Percentiles rank a stretch among this genome's conserved stretches.
These are phyloP conservation scores for Aureobasidium sp. DNA, from an alignment of 2,329 filamentous ascomycete genomes.

Conservation along the genomic window DNA sequence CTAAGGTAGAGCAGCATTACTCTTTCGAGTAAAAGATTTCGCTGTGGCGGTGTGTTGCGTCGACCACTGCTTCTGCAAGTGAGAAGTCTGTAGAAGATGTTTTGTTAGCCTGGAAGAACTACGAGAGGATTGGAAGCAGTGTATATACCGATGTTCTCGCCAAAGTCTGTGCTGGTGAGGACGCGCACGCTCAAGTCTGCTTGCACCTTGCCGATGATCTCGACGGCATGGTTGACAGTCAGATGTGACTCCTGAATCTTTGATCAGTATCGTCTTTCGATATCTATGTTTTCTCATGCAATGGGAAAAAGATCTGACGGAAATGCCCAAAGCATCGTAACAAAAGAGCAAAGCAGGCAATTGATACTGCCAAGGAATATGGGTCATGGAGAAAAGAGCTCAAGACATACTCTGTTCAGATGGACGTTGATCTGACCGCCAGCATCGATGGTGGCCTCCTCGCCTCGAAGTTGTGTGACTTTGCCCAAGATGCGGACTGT, in stretches of 20 bases:
- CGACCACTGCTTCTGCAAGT: conserved; percentile 69
- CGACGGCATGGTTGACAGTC: conserved; percentile 58
- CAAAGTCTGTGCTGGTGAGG: conserved; percentile 60
- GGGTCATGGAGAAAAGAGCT: background rate
- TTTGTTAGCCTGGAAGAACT: background rate
- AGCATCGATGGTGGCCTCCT: conserved; percentile 71
- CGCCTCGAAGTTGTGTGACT: conserved; percentile 72
- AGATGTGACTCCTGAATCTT: conserved; percentile 73
- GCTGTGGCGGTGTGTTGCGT: conserved; percentile 73
- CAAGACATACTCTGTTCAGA: conserved; percentile 57
- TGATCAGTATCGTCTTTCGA: no score
- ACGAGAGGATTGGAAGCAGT: no score
- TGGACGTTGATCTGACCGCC: conserved; percentile 65
- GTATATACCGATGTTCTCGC: conserved; percentile 52
- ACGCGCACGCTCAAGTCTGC: conserved; percentile 64
- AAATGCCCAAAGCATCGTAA: no score
- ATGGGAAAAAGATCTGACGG: no score
- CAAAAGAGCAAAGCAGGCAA: background rate
- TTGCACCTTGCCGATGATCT: conserved; percentile 74
- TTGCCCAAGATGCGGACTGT: conserved; percentile 82
- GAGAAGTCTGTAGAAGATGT: conserved; percentile 53
- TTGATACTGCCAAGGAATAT: background rate
- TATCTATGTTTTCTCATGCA: no score
- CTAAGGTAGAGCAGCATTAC: background rate
- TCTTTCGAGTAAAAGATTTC: conserved; percentile 64